Evolutionary conservation across 2,329 filamentous ascomycete genomes (phyloP), one percentile per base, ranked within the genome.

Genomic region (Aspergillus texensis): DNA sequence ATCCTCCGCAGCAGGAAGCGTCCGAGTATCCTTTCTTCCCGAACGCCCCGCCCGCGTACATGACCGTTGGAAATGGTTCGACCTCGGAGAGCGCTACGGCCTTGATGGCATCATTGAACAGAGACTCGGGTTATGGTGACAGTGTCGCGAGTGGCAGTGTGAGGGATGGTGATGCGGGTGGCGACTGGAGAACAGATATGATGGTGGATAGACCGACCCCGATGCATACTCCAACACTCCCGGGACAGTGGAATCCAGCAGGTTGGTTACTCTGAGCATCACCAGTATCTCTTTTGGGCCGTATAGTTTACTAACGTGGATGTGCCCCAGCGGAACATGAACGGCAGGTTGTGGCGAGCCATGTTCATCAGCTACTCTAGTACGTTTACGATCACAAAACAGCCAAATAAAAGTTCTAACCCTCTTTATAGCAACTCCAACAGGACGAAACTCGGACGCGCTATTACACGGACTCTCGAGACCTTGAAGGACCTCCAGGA

Each of bases 321-420:
- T 45, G 21, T 39, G 34, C 70, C 63, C 66, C 74, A 77, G 81
- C 82, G 52, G 88, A 91, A 58, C 82, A 88, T 67, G 90, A 92
- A 73, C 86, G 86, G 71, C 86, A 87, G 68, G 82, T 86, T 52
- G 88, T 94, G 68, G 90, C 92, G 43, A 91, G 90, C 74, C 92
- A 96, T 78, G 88, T 97, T 56, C 91, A 96, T 74, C 95, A 98
- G 80, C 86, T 98, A 68, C 92, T 92, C 84, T 97, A 97, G 81
- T 83, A 79, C 59, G 80, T 46, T 54, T 30, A 11, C 26, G 16
- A 36, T 21, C 24, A 28, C 24, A 19, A 30, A 32, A 48, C 26
- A 55, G 53, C 24, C 41, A 26, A 10, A 50, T 32, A 6, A 21
- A 60, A 56, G 39, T 58, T 24, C 71, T 74, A 63, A 74, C 63